Evolutionary conservation across 805 yeast species (phyloP), one percentile per base, ranked within the genome.

Genomic region (Pichia californica): DNA sequence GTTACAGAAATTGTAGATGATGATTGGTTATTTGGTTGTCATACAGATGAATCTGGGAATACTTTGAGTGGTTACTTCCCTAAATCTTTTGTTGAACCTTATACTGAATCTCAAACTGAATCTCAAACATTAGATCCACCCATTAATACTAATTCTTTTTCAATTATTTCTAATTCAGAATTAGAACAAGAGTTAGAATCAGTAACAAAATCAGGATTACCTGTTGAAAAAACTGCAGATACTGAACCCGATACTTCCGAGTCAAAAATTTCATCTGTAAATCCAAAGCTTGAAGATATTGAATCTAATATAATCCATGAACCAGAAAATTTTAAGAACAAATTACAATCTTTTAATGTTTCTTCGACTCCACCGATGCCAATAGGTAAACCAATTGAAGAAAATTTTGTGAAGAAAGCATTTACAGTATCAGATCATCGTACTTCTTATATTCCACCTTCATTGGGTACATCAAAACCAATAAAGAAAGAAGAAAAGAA

Each of bases 21-120:
- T 7, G 96, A 89, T 50, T 93, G 98, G 98, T 83, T 77, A 57
- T 68, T 74, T 31, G 99, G 99, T 3, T 66, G 70, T 5, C 83
- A 74, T 53, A 56, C 54, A 3, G 74, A 67, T 47, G 28, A 38
- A 5, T 66, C 67, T 27, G 86, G 86, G 5, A 56, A 49, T 9
- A 34, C 52, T 21, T 63, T 66, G 36, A 63, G 74, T 18, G 99
- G 99, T 7, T 81, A 89, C 67, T 93, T 93, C 55, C 99, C 99
- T 4, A 77, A 75, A 58, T 79, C 78, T 56, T 91, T 87, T 66
- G 98, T 91, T 5, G 77, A 76, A 39, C 43, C 38, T 11, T 46
- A 51, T 31, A 28, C 20, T 5, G 40, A 27, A 18, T 20, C 4
- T 30, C 20, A 43, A 9, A 20, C 46, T 25, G 48, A 11, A 14